A percentile compares a stretch with the other conserved stretches of the same genome.
Conservation (phyloP, 768 basidiomycete genomes). For the Amanita polypyramis region DNA sequence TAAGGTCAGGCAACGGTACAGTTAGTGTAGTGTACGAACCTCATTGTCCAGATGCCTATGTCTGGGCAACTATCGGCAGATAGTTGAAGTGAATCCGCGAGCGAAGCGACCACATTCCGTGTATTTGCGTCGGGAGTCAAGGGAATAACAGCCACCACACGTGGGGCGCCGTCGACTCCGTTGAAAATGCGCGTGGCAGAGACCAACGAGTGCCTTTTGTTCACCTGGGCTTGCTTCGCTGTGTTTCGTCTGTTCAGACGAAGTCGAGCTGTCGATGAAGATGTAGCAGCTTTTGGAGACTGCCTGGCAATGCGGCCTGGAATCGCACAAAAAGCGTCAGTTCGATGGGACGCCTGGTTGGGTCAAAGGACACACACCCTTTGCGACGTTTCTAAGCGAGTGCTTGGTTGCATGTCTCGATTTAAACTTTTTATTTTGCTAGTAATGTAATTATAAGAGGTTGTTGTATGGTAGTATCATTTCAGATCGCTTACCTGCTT, state of each 20-base stretch:
- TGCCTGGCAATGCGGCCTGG: conserved; percentile 49
- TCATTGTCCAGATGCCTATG: conserved; percentile 54
- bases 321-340: neutral
- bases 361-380: conserved; percentile 44
- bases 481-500: conserved; percentile 1
- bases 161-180: conserved; percentile 67
- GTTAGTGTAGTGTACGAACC: conserved; percentile 29
- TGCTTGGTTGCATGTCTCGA: conserved; percentile 85
- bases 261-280: conserved; percentile 51
- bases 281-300: conserved; percentile 40
- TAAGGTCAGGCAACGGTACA: neutral
- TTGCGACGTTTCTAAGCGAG: conserved; percentile 71
- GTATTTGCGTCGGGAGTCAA: conserved; percentile 59
- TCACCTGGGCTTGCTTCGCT: conserved; percentile 71
- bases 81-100: conserved; percentile 52
- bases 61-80: conserved; percentile 40
- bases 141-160: conserved; percentile 84
- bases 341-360: too few relatives aligned
- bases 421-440: conserved; percentile 92
- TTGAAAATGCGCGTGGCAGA: conserved; percentile 71
- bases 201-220: conserved; percentile 59
- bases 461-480: neutral
- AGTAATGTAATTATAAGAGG: neutral
- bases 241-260: conserved; percentile 75
- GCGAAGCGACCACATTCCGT: conserved; percentile 36